These are phyloP conservation scores for Poronia punctata DNA, from an alignment of 495 filamentous ascomycete genomes.

Conservation along the genomic window DNA sequence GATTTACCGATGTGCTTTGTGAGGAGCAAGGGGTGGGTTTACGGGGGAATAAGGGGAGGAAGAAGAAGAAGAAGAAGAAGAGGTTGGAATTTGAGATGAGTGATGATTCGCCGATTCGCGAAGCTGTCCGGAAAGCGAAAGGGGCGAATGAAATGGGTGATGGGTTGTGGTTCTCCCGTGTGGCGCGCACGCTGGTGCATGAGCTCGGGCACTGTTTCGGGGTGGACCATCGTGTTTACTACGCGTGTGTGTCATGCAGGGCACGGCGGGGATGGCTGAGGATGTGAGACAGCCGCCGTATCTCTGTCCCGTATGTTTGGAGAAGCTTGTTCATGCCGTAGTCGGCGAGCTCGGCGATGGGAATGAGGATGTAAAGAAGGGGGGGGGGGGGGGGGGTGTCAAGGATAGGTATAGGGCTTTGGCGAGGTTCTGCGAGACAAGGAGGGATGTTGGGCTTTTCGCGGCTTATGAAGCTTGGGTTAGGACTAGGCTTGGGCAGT, in stretches of 20 bases:
- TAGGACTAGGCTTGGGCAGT: too few relatives aligned
- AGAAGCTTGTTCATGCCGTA: constrained; percentile 40
- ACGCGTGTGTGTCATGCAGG: constrained; percentile 66
- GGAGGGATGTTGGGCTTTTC: constrained; percentile 33
- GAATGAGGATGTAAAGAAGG: constrained; percentile 31
- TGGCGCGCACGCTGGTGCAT: constrained; percentile 53
- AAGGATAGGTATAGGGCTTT: constrained; percentile 38
- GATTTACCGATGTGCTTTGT: constrained; percentile 36
- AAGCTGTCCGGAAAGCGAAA: too few relatives aligned
- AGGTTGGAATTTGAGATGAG: background rate
- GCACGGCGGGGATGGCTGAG: constrained; percentile 52
- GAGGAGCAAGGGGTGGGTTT: constrained; percentile 3
- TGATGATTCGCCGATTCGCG: constrained; percentile 1
- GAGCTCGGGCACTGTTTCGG: constrained; percentile 64
- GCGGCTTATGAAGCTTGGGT: constrained; percentile 36
- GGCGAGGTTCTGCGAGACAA: constrained; percentile 36
- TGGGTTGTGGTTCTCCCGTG: constrained; percentile 49
- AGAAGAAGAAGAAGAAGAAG: too few relatives aligned
- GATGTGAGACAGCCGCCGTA: constrained; percentile 62
- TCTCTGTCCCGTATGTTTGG: constrained; percentile 55
- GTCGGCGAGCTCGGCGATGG: constrained; percentile 8
- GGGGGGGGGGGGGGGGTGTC: constrained; percentile 22
- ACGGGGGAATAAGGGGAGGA: background rate
- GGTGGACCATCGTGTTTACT: constrained; percentile 60
- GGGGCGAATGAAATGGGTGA: too few relatives aligned